Conservation (phyloP, 495 filamentous ascomycete species). For the Podospora tetraspora region DNA sequence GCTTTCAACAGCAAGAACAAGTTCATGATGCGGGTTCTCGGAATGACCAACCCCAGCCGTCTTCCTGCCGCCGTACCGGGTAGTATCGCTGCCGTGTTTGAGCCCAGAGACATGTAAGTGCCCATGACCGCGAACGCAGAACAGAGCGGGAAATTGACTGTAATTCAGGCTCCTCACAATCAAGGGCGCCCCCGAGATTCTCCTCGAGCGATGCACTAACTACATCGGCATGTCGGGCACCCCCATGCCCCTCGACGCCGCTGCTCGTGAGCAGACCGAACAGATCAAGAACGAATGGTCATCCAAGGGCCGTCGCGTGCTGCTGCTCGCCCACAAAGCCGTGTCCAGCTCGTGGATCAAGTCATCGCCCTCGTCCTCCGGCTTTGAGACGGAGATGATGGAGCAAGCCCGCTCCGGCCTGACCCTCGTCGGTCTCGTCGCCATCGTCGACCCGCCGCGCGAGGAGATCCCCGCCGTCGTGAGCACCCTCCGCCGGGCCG, state of each 20-base stretch:
- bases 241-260: slow-evolving; percentile 36
- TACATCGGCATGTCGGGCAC: slow-evolving; percentile 46
- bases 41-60: slow-evolving; percentile 34
- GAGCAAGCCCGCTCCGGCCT: slow-evolving; percentile 46
- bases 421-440: slow-evolving; percentile 58
- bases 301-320: slow-evolving; percentile 56
- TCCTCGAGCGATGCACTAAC: slow-evolving; percentile 51
- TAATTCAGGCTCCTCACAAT: slow-evolving; percentile 45
- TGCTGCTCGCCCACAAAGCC: slow-evolving; percentile 58
- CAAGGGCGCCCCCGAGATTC: slow-evolving; percentile 61
- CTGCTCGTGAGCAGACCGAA: slow-evolving; percentile 40
- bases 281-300: slow-evolving; percentile 57
- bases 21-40: slow-evolving; percentile 56
- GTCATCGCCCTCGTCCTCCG: slow-evolving; percentile 32
- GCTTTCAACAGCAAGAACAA: slow-evolving; percentile 79
- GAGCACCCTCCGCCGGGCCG: slow-evolving; percentile 51
- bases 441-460: slow-evolving; percentile 62
- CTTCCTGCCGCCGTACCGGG: slow-evolving; percentile 32
- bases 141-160: background rate
- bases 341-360: slow-evolving; percentile 35
- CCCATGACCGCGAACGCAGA: background rate
- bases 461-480: slow-evolving; percentile 60
- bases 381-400: slow-evolving; percentile 50
- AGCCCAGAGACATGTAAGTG: slow-evolving; percentile 39
- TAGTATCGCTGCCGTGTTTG: slow-evolving; percentile 34